Percentiles rank a stretch among this genome's conserved stretches.
Evolutionary conservation across 2,329 filamentous ascomycete genomes (phyloP).

Genomic region (Saccharata proteae): DNA sequence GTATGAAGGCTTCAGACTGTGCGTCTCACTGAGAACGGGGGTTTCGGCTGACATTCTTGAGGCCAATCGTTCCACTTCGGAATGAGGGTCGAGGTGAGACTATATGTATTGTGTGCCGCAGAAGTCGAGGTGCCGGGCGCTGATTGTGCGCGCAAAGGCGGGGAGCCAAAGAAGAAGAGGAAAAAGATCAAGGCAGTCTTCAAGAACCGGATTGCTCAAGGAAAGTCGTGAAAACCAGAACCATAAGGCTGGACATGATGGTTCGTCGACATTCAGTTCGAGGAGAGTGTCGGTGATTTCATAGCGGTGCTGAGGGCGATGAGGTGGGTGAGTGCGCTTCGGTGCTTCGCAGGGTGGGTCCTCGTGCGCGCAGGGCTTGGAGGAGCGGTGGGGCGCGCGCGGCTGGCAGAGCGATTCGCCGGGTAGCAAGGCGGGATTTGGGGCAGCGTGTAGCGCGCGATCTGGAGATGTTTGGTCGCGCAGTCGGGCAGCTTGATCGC

Average conservation of each 20-base stretch:
- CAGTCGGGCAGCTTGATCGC: no score
- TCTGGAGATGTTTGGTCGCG: no score
- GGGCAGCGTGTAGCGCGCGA: no score
- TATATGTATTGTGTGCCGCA: neutral
- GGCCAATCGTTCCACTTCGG: no score
- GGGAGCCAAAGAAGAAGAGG: constrained; percentile 6
- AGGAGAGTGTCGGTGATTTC: constrained; percentile 9
- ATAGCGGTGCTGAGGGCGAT: constrained; percentile 8
- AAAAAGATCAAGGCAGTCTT: constrained; percentile 15
- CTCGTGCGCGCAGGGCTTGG: constrained; percentile 8
- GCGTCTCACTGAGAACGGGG: constrained; percentile 7
- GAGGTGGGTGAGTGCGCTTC: constrained; percentile 9
- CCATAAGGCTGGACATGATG: constrained; percentile 38
- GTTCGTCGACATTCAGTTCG: constrained; percentile 31
- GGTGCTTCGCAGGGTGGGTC: constrained; percentile 14
- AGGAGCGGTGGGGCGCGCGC: constrained; percentile 8
- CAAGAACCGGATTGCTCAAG: constrained; percentile 39
- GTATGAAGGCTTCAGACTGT: constrained; percentile 50
- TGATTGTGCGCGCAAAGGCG: constrained; percentile 13
- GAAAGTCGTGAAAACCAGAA: constrained; percentile 35
- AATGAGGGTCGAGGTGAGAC: no score
- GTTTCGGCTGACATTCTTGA: constrained; percentile 8
- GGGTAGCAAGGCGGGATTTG: no score
- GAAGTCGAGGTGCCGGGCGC: constrained; percentile 6
- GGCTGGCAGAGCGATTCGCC: no score